Evolutionary conservation across 768 basidiomycete species (phyloP), one percentile per base, ranked within the genome.

Genomic region (Agaricus subrufescens): DNA sequence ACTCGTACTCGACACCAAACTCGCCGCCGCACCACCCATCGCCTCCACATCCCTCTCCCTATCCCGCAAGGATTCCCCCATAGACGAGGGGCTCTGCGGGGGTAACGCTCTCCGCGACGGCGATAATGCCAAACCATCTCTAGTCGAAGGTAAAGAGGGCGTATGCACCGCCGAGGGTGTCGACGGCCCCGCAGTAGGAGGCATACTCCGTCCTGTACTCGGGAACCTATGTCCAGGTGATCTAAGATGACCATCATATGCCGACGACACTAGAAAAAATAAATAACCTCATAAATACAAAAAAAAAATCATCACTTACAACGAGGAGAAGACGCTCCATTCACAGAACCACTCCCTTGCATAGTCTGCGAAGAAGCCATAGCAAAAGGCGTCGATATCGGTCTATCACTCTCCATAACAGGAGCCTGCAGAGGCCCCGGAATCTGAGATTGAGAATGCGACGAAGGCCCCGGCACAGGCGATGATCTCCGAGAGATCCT

Each of bases 371-470:
- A 73, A 4, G 80, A 75, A 6, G 70, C 73, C 68, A 84, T 76
- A 7, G 75, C 78, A 61, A 84, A 85, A 2, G 82, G 78, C 40
- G 76, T 79, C 5, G 81, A 74, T 46, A 78, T 65, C 1, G 79
- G 79, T 54, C 83, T 72, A 52, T 85, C 83, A 38, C 75, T 73
- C 49, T 77, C 72, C 47, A 71, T 60, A 29, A 67, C 14, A 19
- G 61, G n/a, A 65, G 65, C 26, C 25, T 44, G 37, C 15, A 26
- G 25, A 45, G 39, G 40, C 3, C 48, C 55, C n/a, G 27, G 45
- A 44, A 42, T 34, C 6, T 52, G 51, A 15, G 31, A 7, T 43
- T 58, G 43, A n/a, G 25, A 43, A 38, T 57, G 57, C 12, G 52
- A 52, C 11, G 47, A 43, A 25, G 54, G 37, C 23, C 59, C 50